phyloP scores from a whole-genome alignment of 1,284 basidiomycete genomes.

The Laetiporus sulphureus region DNA sequence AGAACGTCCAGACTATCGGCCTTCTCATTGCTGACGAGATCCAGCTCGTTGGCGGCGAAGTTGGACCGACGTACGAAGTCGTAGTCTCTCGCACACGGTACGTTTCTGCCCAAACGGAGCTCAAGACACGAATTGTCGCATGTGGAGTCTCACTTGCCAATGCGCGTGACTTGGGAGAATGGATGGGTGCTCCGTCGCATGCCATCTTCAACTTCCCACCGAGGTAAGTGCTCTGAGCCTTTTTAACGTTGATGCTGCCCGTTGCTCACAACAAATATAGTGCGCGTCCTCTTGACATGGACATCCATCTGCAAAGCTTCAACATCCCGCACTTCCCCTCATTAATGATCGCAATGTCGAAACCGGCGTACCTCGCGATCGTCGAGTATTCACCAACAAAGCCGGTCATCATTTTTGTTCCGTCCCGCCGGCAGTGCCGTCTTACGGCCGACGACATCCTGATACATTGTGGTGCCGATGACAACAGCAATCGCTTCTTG shows the following conservation, averaged over 20 bases:
- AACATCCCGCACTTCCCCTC: constrained; percentile 96
- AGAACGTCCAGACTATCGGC: constrained; percentile 92
- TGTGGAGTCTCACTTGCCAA: constrained; percentile 96
- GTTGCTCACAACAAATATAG: too few species aligned
- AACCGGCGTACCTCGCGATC: constrained; percentile 94
- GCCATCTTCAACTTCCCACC: constrained; percentile 98
- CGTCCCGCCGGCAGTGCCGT: constrained; percentile 90
- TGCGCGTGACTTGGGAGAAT: constrained; percentile 92
- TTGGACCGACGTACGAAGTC: constrained; percentile 95
- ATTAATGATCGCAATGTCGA: constrained; percentile 98
- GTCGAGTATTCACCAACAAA: constrained; percentile 83
- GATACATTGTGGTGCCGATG: constrained; percentile 85
- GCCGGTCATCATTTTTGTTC: constrained; percentile 91
- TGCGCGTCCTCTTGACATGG: constrained; percentile 92
- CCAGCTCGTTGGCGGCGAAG: constrained; percentile 87
- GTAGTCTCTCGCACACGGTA: constrained; percentile 93
- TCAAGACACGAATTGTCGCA: constrained; percentile 88
- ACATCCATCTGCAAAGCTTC: constrained; percentile 96
- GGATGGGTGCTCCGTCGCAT: constrained; percentile 92
- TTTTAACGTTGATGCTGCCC: too few species aligned
- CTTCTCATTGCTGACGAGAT: constrained; percentile 94
- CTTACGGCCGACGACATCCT: constrained; percentile 91
- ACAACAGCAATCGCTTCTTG: constrained; percentile 81
- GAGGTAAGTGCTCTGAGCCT: constrained; percentile 49
- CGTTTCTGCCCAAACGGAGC: constrained; percentile 91